Evolutionary conservation across 768 basidiomycete species (phyloP), one percentile per base, ranked within the genome.

Genomic region (Termitomyces sp.): DNA sequence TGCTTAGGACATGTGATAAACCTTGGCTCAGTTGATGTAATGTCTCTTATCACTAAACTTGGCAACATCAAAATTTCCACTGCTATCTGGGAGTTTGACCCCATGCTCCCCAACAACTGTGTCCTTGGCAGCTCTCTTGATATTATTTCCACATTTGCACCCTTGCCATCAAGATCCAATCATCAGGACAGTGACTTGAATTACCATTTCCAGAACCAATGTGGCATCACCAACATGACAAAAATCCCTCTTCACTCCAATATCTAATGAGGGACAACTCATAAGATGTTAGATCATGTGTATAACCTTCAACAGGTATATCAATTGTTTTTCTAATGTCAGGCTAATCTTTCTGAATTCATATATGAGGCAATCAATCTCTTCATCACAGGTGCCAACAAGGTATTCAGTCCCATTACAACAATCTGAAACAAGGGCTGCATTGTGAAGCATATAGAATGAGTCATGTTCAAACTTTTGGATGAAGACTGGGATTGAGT

Each of bases 171-270:
- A 34, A 34, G 9, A 34, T 34, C 10, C 9, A 34, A 34, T 34
- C 34, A 2, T 34, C 34, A 4, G 2, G 9, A 5, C 34, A 34
- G 34, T 9, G 9, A 2, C 9, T 43, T 13, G 18, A 43, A 10
- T 43, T 2, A 43, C 18, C 42, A 43, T 5, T 43, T 6, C 13
- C 30, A 30, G 30, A 30, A 30, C 30, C 7, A 30, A 30, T 7
- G 7, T 30, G 7, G 30, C 30, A 30, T 30, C 30, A 30, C 30
- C 7, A 7, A 30, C 30, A 3, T 7, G 4, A 30, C 30, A 4
- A 30, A 30, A 22, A 66, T 70, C 22, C 65, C 66, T 5, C 51
- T 71, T 2, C 67, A 70, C 10, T 59, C 61, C 40, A 71, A 71
- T 53, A 59, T 62, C 20, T 42, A 61, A 24, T 71, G 67, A 68